A percentile compares a stretch with the other conserved stretches of the same genome.
These are phyloP conservation scores for Albizia julibrissin DNA, from an alignment of 306 rosid genomes.

Conservation along the genomic window DNA sequence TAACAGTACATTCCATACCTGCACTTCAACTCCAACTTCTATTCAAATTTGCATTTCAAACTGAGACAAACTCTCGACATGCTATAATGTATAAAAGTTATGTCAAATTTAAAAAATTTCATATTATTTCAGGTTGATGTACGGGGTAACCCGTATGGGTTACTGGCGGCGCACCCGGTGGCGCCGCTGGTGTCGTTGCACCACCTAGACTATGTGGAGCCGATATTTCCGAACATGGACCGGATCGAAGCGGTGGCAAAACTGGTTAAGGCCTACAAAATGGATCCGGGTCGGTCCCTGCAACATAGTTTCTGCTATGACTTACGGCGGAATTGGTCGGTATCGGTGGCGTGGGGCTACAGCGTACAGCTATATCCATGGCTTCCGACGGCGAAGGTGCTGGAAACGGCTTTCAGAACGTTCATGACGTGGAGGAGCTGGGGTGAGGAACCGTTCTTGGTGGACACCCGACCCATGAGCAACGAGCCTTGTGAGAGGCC, in stretches of 20 bases:
- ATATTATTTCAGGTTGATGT: slow-evolving; percentile 54
- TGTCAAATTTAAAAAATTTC: background rate
- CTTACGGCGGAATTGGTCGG: slow-evolving; percentile 57
- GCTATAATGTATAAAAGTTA: background rate
- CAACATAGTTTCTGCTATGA: slow-evolving; percentile 66
- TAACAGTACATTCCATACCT: background rate
- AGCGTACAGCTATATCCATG: slow-evolving; percentile 59
- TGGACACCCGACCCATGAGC: slow-evolving; percentile 52
- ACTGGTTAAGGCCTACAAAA: slow-evolving; percentile 20
- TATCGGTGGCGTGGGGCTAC: slow-evolving; percentile 80
- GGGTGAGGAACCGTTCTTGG: slow-evolving; percentile 45
- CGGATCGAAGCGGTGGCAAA: slow-evolving; percentile 34
- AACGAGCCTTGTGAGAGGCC: slow-evolving; percentile 44
- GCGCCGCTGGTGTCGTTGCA: slow-evolving; percentile 79
- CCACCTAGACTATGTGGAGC: slow-evolving; percentile 61
- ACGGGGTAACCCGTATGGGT: slow-evolving; percentile 62
- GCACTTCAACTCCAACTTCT: background rate
- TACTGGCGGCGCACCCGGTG: slow-evolving; percentile 70
- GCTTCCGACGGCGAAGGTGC: slow-evolving; percentile 40
- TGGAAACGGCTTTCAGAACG: slow-evolving; percentile 50
- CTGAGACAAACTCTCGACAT: background rate
- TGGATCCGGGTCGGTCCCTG: slow-evolving; percentile 65
- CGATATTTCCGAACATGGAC: slow-evolving; percentile 54
- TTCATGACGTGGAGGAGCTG: slow-evolving; percentile 57
- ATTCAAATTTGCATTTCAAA: background rate